Percentiles rank a stretch among this genome's conserved stretches.
Conservation (phyloP, 2,329 filamentous ascomycete genomes). For the Nigrospora sphaerica region DNA sequence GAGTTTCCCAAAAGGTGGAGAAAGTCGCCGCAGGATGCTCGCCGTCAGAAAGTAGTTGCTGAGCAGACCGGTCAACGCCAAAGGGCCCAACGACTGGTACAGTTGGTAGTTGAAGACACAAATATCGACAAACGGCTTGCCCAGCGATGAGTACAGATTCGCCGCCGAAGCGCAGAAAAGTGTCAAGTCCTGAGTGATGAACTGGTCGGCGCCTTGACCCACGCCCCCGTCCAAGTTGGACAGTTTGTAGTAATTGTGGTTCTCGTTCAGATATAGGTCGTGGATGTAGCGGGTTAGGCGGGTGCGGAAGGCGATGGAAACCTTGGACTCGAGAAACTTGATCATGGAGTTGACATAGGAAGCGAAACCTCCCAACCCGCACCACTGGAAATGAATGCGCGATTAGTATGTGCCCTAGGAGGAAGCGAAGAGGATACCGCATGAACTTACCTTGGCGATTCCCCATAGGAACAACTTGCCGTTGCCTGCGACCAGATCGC, state of each 20-base stretch:
- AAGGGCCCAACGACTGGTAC: slow-evolving; percentile 80
- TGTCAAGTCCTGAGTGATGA: slow-evolving; percentile 94
- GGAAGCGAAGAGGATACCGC: not conserved
- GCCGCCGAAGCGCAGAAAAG: slow-evolving; percentile 91
- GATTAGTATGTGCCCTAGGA: slow-evolving; percentile 7
- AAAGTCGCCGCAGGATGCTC: slow-evolving; percentile 78
- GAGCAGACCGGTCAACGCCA: slow-evolving; percentile 78
- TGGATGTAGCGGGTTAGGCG: slow-evolving; percentile 94
- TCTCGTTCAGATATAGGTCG: slow-evolving; percentile 90
- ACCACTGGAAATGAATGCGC: slow-evolving; percentile 52
- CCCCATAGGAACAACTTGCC: slow-evolving; percentile 84
- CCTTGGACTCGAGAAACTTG: slow-evolving; percentile 95
- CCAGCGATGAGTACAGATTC: slow-evolving; percentile 87
- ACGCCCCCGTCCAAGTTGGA: slow-evolving; percentile 89
- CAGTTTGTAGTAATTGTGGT: slow-evolving; percentile 94
- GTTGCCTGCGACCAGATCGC: slow-evolving; percentile 92
- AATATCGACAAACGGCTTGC: slow-evolving; percentile 96
- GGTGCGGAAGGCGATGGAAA: slow-evolving; percentile 95
- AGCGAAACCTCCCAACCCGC: slow-evolving; percentile 83
- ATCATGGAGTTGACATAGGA: slow-evolving; percentile 99
- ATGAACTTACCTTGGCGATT: slow-evolving; percentile 59
- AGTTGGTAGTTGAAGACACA: slow-evolving; percentile 98
- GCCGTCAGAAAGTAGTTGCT: slow-evolving; percentile 94
- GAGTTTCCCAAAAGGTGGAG: slow-evolving; percentile 91
- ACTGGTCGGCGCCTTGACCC: slow-evolving; percentile 88